These are phyloP conservation scores for Phialemoniopsis sp. DNA, from an alignment of 2,329 filamentous ascomycete species.

Conservation along the genomic window DNA sequence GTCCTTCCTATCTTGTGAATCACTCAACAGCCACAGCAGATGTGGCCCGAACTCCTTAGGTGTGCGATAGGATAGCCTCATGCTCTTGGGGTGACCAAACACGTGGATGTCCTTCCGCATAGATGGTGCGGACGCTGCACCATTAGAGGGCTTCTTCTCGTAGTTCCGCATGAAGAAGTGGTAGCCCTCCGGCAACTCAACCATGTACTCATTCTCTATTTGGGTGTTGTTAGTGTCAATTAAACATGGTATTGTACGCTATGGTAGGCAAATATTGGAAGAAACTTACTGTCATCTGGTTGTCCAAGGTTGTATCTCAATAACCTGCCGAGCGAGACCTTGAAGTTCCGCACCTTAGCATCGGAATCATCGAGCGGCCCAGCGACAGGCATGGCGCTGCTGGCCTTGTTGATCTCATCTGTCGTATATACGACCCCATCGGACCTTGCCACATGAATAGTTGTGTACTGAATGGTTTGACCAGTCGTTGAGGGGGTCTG, in stretches of 20 bases:
- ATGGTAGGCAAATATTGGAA: not conserved
- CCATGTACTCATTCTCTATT: constrained; percentile 11
- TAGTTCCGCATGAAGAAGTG: constrained; percentile 11
- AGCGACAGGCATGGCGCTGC: constrained; percentile 9
- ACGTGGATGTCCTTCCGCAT: too few species aligned
- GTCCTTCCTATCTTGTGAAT: constrained; percentile 40
- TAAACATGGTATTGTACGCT: too few species aligned
- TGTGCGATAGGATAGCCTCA: not conserved
- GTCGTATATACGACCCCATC: constrained; percentile 13
- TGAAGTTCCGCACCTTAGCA: constrained; percentile 12
- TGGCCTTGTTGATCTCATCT: constrained; percentile 14
- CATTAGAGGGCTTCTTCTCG: not conserved
- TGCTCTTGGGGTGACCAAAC: too few species aligned
- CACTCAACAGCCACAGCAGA: constrained; percentile 45
- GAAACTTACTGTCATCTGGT: not conserved
- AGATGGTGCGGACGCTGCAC: too few species aligned
- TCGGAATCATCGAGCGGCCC: constrained; percentile 9
- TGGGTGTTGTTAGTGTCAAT: not conserved
- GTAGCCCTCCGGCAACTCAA: constrained; percentile 13
- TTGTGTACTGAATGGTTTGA: constrained; percentile 7
- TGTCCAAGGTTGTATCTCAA: constrained; percentile 15
- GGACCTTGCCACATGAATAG: constrained; percentile 10
- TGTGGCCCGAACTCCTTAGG: constrained; percentile 43
- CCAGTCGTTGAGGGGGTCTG: too few species aligned
- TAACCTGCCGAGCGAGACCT: constrained; percentile 14